Conservation (phyloP, 306 rosid genomes). For the Castanea crenata region DNA sequence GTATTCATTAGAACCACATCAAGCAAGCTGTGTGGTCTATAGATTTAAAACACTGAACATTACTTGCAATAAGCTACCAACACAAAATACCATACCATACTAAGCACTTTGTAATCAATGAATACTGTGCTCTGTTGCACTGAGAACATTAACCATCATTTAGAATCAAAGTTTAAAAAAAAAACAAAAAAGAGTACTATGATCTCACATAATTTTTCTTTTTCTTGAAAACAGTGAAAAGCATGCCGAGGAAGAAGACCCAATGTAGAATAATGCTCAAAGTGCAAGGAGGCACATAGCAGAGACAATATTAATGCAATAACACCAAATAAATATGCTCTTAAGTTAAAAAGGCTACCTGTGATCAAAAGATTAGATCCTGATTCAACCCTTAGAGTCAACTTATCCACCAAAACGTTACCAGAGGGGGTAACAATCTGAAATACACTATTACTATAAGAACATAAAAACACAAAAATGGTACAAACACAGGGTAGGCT, state of each 20-base stretch:
- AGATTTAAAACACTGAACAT: neutral
- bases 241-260: no score
- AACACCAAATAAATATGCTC: conserved; percentile 1
- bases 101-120: neutral
- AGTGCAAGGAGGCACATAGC: neutral
- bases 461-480: conserved; percentile 22
- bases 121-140: neutral
- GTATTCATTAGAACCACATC: neutral
- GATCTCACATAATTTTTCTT: neutral
- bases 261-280: neutral
- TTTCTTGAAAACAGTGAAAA: no score
- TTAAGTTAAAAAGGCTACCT: conserved; percentile 48
- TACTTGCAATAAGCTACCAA: neutral
- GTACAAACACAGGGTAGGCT: conserved; percentile 1
- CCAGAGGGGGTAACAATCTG: conserved; percentile 98
- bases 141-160: neutral
- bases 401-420: conserved; percentile 87
- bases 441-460: conserved; percentile 27
- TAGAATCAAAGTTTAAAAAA: neutral
- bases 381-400: conserved; percentile 77
- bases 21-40: neutral
- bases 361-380: conserved; percentile 97
- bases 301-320: neutral
- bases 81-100: neutral
- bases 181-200: neutral